Evolutionary conservation across 2,329 filamentous ascomycete genomes (phyloP), one percentile per base, ranked within the genome.

Genomic region (Aspergillus sp.): DNA sequence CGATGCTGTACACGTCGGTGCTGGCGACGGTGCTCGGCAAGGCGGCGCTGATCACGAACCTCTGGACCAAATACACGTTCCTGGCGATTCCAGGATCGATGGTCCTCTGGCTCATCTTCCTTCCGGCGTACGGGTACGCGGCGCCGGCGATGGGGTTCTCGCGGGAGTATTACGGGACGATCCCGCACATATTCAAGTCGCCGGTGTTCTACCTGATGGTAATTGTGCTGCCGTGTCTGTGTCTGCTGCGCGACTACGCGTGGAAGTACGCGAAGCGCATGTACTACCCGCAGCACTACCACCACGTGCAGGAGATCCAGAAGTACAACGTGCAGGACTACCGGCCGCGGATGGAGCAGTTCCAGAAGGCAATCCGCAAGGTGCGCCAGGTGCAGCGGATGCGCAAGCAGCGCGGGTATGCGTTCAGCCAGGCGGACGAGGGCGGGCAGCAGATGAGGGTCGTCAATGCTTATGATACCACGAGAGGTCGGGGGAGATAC

Each of bases 261-360:
- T 98, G 89, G 88, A 98, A 98, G 69, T 98, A 96, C 49, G 79
- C 77, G 40, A 95, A 94, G 70, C 76, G 91, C 44, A 95, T 98
- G 86, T 98, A 96, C 66, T 81, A 80, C 47, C 91, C 91, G 14
- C 83, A 95, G 63, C 79, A 85, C 26, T 98, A 98, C 54, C 91
- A 98, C 51, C 91, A 98, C 59, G 91, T 98, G 43, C 91, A 98
- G 63, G 91, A 98, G 67, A 98, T 98, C 48, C 91, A 98, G 62
- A 98, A 98, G 66, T 98, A 96, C 67, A 98, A 98, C 52, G 94
- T 98, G 39, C 91, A 98, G 66, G 91, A 98, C 66, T 98, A 98
- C 63, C 74, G 91, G 54, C 91, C 91, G 41, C 80, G 91, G 54
- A 98, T 98, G 91, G 91, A 98, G 55, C 91, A 98, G 64, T 98